phyloP scores from a whole-genome alignment of 1,284 basidiomycete species.

The Pseudozyma sp. region DNA sequence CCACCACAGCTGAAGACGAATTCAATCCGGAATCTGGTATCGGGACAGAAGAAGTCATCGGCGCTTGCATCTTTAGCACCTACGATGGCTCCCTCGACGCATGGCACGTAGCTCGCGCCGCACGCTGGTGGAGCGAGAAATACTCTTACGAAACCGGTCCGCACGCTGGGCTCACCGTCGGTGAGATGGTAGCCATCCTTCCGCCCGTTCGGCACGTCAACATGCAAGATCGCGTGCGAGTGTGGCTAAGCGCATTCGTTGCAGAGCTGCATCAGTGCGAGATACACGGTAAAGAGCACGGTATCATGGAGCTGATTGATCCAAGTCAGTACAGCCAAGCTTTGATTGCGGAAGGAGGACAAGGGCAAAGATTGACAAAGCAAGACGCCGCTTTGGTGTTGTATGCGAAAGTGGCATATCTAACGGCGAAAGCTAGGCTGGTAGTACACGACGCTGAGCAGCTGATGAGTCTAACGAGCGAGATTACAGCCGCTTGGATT shows the following conservation, averaged over 20 bases:
- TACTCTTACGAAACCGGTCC: conserved; percentile 34
- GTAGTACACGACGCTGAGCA: not conserved
- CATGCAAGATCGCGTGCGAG: conserved; percentile 32
- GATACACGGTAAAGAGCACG: conserved; percentile 19
- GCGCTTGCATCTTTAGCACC: conserved; percentile 27
- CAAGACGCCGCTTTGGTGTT: conserved; percentile 34
- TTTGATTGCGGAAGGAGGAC: not conserved
- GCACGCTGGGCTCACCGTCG: conserved; percentile 32
- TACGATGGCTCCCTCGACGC: conserved; percentile 24
- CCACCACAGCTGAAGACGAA: conserved; percentile 17
- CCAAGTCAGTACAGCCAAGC: conserved; percentile 20
- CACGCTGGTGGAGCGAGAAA: conserved; percentile 44
- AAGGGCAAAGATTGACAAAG: conserved; percentile 4
- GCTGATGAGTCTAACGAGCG: not conserved
- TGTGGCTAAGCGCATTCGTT: conserved; percentile 33
- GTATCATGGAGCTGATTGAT: conserved; percentile 28
- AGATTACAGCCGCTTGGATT: conserved; percentile 17
- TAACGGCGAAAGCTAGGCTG: conserved; percentile 7
- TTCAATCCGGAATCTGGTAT: conserved; percentile 41
- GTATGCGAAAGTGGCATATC: conserved; percentile 9
- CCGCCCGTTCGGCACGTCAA: conserved; percentile 35
- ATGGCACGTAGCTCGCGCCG: conserved; percentile 23
- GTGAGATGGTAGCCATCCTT: conserved; percentile 45
- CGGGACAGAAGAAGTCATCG: conserved; percentile 39
- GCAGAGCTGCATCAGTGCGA: conserved; percentile 40